phyloP scores from a whole-genome alignment of 345 rosid genomes.

The Boechera divaricarpa region DNA sequence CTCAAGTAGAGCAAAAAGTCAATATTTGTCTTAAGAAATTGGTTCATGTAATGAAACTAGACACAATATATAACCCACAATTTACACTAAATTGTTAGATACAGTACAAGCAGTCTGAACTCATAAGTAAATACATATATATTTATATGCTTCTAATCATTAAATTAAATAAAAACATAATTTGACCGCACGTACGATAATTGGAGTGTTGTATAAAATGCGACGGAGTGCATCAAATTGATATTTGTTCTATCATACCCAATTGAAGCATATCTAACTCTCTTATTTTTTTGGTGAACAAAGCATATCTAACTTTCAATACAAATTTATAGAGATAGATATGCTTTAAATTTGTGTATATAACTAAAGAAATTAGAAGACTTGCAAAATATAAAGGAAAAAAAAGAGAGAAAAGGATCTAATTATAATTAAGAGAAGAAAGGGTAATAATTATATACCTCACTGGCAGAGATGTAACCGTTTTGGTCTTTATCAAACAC shows the following conservation, averaged over 20 bases:
- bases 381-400: background rate
- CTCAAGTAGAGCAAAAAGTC: background rate
- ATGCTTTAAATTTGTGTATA: conserved; percentile 3
- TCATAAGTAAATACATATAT: too few relatives aligned
- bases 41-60: background rate
- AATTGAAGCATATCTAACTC: conserved; percentile 1
- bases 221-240: background rate
- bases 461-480: conserved; percentile 79
- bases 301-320: background rate
- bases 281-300: too few relatives aligned
- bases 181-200: conserved; percentile 27
- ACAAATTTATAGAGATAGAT: background rate
- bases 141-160: conserved; percentile 12
- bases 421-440: background rate
- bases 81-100: background rate
- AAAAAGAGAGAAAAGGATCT: background rate
- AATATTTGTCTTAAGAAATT: background rate
- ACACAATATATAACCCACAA: background rate
- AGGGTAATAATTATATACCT: conserved; percentile 49
- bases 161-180: background rate
- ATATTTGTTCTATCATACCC: background rate
- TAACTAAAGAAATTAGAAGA: background rate
- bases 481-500: conserved; percentile 90
- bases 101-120: background rate
- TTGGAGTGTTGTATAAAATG: conserved; percentile 2